phyloP scores from a whole-genome alignment of 192 early-diverging fungal species.

The Jimgerdemannia lactiflua region DNA sequence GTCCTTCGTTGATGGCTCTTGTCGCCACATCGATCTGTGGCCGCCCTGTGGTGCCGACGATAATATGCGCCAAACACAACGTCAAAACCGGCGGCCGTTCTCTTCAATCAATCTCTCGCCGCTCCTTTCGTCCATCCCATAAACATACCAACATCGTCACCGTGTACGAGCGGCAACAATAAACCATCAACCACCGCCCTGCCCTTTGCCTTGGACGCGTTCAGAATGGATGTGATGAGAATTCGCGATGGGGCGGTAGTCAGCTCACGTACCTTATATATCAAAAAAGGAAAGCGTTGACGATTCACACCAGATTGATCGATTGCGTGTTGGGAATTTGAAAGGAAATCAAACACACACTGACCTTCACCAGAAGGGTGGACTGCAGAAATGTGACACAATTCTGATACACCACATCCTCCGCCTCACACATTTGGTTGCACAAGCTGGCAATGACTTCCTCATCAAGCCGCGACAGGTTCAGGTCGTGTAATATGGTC shows the following conservation, averaged over 20 bases:
- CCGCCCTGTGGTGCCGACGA: not conserved
- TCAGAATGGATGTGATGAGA: constrained; percentile 19
- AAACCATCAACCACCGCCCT: constrained; percentile 28
- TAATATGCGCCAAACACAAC: not conserved
- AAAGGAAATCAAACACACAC: not conserved
- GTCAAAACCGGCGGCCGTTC: too few species aligned
- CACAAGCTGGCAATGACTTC: not conserved
- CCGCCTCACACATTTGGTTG: not conserved
- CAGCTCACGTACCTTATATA: constrained; percentile 12
- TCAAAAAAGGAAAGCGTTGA: not conserved
- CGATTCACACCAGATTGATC: not conserved
- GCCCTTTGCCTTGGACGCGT: constrained; percentile 19
- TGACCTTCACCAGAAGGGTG: not conserved
- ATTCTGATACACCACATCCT: not conserved
- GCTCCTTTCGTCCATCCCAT: not conserved
- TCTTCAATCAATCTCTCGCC: too few species aligned
- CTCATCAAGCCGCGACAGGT: not conserved
- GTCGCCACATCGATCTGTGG: not conserved
- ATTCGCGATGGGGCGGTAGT: constrained; percentile 25
- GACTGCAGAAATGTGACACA: not conserved
- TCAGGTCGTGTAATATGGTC: not conserved
- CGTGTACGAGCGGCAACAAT: constrained; percentile 10
- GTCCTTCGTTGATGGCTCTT: not conserved
- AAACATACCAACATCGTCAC: not conserved
- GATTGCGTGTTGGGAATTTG: not conserved